Conservation (phyloP, 2,329 filamentous ascomycete genomes). For the Bipolaris sorokiniana region DNA sequence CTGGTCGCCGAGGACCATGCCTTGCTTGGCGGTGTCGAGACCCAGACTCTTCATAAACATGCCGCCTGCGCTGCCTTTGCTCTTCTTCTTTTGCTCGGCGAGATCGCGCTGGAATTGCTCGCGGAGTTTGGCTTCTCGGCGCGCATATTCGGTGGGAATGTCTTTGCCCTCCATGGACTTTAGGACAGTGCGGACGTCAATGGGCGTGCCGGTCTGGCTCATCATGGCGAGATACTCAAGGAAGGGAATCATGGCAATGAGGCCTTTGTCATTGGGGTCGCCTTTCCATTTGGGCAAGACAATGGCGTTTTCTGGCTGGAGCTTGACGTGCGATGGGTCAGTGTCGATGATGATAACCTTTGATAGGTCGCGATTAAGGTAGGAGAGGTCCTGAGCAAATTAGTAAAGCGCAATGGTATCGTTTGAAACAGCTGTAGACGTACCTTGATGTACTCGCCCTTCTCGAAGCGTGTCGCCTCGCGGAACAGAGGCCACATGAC, state of each 20-base stretch:
- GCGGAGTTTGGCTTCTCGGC: constrained; percentile 82
- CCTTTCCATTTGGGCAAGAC: constrained; percentile 90
- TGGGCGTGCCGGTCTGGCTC: constrained; percentile 64
- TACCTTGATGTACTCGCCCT: constrained; percentile 96
- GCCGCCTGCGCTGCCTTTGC: constrained; percentile 66
- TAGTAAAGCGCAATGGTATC: constrained; percentile 9
- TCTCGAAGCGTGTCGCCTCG: constrained; percentile 96
- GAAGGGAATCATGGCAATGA: constrained; percentile 91
- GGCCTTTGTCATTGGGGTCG: constrained; percentile 78
- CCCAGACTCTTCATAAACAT: constrained; percentile 76
- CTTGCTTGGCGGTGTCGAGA: constrained; percentile 67
- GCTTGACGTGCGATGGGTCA: constrained; percentile 77
- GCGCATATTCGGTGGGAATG: constrained; percentile 88
- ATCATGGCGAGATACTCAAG: constrained; percentile 96
- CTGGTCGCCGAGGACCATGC: constrained; percentile 60
- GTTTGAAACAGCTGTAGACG: constrained; percentile 16
- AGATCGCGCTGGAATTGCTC: constrained; percentile 83
- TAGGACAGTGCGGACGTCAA: constrained; percentile 83
- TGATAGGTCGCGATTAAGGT: constrained; percentile 92
- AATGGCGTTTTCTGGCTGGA: constrained; percentile 96
- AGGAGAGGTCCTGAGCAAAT: constrained; percentile 79
- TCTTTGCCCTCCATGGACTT: constrained; percentile 88
- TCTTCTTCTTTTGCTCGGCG: constrained; percentile 69
- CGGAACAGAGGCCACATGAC: constrained; percentile 94
- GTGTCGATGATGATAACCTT: constrained; percentile 97